Base-by-base conservation (phyloP, 1,139 yeast species). In the Yamadazyma epiphylla region DNA sequence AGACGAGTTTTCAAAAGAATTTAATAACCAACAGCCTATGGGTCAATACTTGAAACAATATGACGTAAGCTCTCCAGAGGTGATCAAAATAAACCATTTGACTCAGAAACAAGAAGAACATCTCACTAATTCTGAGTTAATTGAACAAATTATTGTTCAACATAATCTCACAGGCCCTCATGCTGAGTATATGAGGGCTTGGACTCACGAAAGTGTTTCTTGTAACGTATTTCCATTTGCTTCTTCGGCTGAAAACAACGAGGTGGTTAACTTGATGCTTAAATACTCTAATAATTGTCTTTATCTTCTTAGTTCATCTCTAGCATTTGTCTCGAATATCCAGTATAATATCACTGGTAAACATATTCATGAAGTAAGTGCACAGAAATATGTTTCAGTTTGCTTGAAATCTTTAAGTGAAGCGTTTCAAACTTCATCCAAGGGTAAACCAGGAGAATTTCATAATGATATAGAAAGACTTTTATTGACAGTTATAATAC, bases 221-320 rank as follows among this genome's bases (percentile, higher is more conserved):
- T 58, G 41, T 37, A 61, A 55, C 29, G 32, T 64, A 10, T 64
- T 53, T 33, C 73, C 73, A 4, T 64, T 63, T 49, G 66, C 70
- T 2, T 48, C 55, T 10, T 53, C 59, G 22, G 48, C 60, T 7
- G 69, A 58, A 26, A 41, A 51, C 14, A 66, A 66, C 42, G 61
- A 55, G 35, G 68, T 58, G 11, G 51, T 60, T 13, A 49, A 51
- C 29, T 41, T 65, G 3, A 42, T 66, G 14, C 46, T 66, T 15
- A 52, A 49, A 27, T 61, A 63, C 38, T 58, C 60, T 51, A 48
- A 49, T 26, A 47, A 51, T 15, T 64, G 70, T 36, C 57, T 65
- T 4, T 63, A 61, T 37, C 45, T 66, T 14, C 46, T 66, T 17
- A 51, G 58, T 24, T 46, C 67, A 13, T 41, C 66, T 15, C 46